phyloP scores from a whole-genome alignment of 2,329 filamentous ascomycete species.

The Ilyonectria robusta region DNA sequence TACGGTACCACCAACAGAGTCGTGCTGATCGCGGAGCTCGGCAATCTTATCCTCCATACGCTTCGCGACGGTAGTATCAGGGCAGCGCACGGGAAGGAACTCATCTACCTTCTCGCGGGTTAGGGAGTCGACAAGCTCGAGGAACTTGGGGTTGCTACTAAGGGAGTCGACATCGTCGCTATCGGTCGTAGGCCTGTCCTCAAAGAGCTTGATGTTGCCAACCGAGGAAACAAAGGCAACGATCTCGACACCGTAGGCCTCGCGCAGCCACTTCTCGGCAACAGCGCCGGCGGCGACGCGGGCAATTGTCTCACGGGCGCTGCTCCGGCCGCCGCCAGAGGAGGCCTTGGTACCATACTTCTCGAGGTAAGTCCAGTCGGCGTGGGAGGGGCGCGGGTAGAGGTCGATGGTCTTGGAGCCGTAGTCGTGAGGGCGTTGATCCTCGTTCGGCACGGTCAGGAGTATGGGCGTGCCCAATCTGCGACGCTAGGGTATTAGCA shows the following conservation, averaged over 20 bases:
- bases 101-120: slow-evolving; percentile 76
- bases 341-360: slow-evolving; percentile 95
- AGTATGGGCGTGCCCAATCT: slow-evolving; percentile 86
- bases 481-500: slow-evolving; percentile 36
- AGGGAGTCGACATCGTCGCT: slow-evolving; percentile 61
- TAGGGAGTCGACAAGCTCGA: slow-evolving; percentile 75
- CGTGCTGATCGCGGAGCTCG: slow-evolving; percentile 80
- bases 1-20: slow-evolving; percentile 94
- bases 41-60: slow-evolving; percentile 86
- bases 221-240: slow-evolving; percentile 90
- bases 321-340: slow-evolving; percentile 88
- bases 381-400: slow-evolving; percentile 91
- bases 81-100: slow-evolving; percentile 87
- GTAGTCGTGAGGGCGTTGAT: slow-evolving; percentile 93
- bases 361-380: slow-evolving; percentile 95
- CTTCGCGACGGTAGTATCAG: slow-evolving; percentile 72
- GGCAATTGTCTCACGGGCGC: slow-evolving; percentile 91
- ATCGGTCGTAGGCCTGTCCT: slow-evolving; percentile 84
- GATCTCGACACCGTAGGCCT: slow-evolving; percentile 89
- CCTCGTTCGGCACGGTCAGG: slow-evolving; percentile 89
- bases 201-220: slow-evolving; percentile 73
- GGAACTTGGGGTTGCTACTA: slow-evolving; percentile 85
- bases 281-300: slow-evolving; percentile 92
- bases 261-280: slow-evolving; percentile 88
- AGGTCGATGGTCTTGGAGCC: slow-evolving; percentile 88